These are phyloP conservation scores for Cryomyces antarcticus DNA, from an alignment of 495 filamentous ascomycete species.

Conservation along the genomic window DNA sequence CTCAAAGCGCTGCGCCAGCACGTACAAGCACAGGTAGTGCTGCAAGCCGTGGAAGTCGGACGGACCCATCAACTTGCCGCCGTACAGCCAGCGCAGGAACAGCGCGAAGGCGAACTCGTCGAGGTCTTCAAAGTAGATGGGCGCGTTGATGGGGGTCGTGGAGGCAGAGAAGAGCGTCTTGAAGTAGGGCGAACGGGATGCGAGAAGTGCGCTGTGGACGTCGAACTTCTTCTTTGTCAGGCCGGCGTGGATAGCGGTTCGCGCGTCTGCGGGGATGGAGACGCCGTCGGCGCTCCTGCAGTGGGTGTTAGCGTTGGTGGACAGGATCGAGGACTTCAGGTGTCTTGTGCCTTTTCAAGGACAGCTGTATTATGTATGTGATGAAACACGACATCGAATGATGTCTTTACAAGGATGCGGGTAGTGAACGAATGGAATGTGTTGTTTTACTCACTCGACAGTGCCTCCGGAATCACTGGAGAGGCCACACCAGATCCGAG, in stretches of 20 bases:
- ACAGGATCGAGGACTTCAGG: no score
- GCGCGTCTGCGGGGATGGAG: no score
- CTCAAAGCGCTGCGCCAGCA: slow-evolving; percentile 6
- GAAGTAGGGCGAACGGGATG: slow-evolving; percentile 9
- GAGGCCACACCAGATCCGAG: no score
- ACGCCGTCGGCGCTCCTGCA: no score
- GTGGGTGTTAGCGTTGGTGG: no score
- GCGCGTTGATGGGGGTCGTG: slow-evolving; percentile 2
- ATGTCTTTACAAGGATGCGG: no score
- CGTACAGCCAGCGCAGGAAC: slow-evolving; percentile 9
- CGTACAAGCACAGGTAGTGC: slow-evolving; percentile 14
- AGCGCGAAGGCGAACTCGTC: slow-evolving; percentile 10
- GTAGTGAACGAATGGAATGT: no score
- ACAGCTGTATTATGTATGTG: no score
- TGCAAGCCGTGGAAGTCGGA: slow-evolving; percentile 11
- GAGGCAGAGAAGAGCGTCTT: slow-evolving; percentile 1
- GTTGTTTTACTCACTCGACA: no score
- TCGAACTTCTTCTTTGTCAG: slow-evolving; percentile 3
- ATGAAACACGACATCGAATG: no score
- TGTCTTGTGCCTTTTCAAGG: no score
- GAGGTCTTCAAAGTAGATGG: slow-evolving; percentile 10
- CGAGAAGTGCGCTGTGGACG: slow-evolving; percentile 5
- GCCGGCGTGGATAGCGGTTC: not conserved
- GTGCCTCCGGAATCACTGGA: no score
- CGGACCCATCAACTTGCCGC: slow-evolving; percentile 6